Percentiles rank a stretch among this genome's conserved stretches.
Evolutionary conservation across 139 green algal genomes (phyloP).

Genomic region (Chlorella sp.): DNA sequence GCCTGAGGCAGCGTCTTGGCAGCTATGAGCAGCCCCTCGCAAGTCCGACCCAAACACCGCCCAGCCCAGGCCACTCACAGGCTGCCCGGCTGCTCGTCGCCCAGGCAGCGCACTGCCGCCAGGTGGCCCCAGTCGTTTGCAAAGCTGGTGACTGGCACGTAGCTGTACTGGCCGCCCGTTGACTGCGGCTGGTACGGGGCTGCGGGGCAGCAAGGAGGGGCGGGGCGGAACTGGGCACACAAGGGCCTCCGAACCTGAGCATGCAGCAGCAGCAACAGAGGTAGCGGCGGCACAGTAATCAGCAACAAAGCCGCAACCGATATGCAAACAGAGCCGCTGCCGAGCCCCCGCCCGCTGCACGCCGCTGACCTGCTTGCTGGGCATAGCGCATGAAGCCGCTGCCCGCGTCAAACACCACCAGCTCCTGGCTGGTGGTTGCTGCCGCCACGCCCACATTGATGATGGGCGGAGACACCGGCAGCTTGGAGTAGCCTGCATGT

Average conservation of each 20-base stretch:
- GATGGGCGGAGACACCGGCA: neutral
- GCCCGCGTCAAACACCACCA: constrained; percentile 2
- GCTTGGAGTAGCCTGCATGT: neutral
- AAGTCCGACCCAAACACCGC: too few relatives aligned
- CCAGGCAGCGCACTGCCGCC: constrained; percentile 22
- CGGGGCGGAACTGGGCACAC: too few relatives aligned
- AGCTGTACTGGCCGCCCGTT: constrained; percentile 1
- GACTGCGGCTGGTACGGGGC: constrained; percentile 3
- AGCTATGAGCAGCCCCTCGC: too few relatives aligned
- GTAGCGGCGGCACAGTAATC: neutral
- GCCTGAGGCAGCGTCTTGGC: too few relatives aligned
- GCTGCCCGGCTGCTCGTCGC: neutral
- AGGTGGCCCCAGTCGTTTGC: constrained; percentile 15
- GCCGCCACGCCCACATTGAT: neutral
- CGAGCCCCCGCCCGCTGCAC: neutral
- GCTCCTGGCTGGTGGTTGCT: neutral
- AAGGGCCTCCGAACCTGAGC: too few relatives aligned
- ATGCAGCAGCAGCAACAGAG: neutral
- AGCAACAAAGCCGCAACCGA: neutral
- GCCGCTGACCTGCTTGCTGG: neutral
- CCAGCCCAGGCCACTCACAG: neutral
- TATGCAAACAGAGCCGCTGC: neutral
- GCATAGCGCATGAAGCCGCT: neutral
- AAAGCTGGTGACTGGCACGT: constrained; percentile 10
- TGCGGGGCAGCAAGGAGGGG: neutral